Evolutionary conservation across 2,329 filamentous ascomycete species (phyloP).

Genomic region (Neofusicoccum umdonicola): DNA sequence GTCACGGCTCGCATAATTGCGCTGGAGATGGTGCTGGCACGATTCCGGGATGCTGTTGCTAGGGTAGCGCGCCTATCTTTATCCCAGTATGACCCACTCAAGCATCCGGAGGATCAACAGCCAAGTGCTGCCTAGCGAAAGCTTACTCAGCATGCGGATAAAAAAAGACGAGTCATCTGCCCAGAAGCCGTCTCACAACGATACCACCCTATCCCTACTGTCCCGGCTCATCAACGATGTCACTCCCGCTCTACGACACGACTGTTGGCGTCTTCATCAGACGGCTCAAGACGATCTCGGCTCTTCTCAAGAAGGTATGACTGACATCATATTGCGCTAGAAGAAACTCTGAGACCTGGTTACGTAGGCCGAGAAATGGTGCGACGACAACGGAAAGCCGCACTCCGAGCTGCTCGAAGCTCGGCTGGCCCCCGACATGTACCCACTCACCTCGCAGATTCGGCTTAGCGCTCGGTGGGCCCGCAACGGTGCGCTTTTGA

Average conservation of each 20-base stretch:
- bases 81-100: no score
- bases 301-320: constrained; percentile 47
- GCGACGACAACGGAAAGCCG: background rate
- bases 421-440: constrained; percentile 52
- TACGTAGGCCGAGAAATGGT: background rate
- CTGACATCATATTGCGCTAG: constrained; percentile 27
- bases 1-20: no score
- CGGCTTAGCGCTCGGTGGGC: constrained; percentile 43
- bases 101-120: no score
- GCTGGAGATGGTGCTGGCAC: no score
- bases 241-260: constrained; percentile 31
- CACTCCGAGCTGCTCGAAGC: constrained; percentile 39
- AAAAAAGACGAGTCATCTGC: no score
- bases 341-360: background rate
- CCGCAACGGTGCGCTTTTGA: constrained; percentile 38
- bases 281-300: constrained; percentile 42
- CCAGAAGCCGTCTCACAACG: no score
- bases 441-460: constrained; percentile 50
- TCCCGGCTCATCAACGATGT: constrained; percentile 21
- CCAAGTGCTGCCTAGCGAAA: no score
- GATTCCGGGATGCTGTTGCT: no score
- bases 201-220: no score
- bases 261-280: constrained; percentile 44
- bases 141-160: no score
- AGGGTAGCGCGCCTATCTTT: no score